These are phyloP conservation scores for Allium sativum DNA, from an alignment of 106 monocot genomes.

Conservation along the genomic window DNA sequence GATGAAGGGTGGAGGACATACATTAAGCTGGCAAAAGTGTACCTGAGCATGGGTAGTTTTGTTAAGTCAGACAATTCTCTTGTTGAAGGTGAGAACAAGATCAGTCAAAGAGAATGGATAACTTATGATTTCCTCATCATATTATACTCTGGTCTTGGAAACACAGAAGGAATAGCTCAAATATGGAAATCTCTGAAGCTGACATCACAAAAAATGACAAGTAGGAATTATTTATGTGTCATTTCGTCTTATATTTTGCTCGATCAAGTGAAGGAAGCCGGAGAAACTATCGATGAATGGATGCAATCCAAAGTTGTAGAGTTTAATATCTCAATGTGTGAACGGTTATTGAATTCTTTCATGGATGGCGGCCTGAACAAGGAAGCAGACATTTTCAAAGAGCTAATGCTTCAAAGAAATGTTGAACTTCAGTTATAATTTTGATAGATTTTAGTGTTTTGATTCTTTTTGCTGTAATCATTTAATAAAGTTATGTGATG, in stretches of 20 bases:
- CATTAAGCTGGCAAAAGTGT: conserved; percentile 47
- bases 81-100: conserved; percentile 39
- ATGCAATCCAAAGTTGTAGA: conserved; percentile 39
- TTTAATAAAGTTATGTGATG: too few species aligned
- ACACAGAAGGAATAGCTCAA: conserved; percentile 51
- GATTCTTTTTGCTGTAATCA: too few species aligned
- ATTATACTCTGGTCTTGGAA: conserved; percentile 59
- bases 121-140: conserved; percentile 88
- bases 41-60: conserved; percentile 37
- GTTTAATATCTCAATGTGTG: conserved; percentile 41
- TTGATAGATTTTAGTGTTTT: too few species aligned
- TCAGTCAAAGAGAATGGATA: conserved; percentile 58
- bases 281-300: conserved; percentile 73
- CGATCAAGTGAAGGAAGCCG: conserved; percentile 62
- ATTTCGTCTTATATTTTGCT: conserved; percentile 60
- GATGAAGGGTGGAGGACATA: conserved; percentile 43
- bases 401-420: conserved; percentile 43
- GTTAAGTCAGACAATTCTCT: conserved; percentile 30
- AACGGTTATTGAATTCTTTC: conserved; percentile 49
- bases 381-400: conserved; percentile 31
- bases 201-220: conserved; percentile 62
- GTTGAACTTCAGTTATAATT: conserved; percentile 7
- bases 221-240: conserved; percentile 60
- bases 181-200: conserved; percentile 78
- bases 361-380: conserved; percentile 30